Base-by-base conservation (phyloP, 2,329 filamentous ascomycete genomes). In the Calonectria montana region DNA sequence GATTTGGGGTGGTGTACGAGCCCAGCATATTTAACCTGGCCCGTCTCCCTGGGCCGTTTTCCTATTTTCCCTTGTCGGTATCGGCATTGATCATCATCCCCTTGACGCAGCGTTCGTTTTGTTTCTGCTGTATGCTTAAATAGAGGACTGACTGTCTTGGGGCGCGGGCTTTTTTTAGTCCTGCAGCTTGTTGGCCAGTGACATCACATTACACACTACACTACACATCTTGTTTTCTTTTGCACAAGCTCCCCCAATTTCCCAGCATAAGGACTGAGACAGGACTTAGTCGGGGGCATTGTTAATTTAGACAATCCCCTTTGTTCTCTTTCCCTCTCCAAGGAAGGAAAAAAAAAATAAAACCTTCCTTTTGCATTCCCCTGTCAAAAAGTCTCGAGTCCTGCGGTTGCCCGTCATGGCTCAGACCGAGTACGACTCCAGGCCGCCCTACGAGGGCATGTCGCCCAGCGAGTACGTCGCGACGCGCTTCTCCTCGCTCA, bases 401-500 rank as follows among this genome's bases (percentile, higher is more conserved):
- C 10, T 21, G 43, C 57, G 27, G 31, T 31, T 48, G 35, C 65
- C 48, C 68, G 71, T 8, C 13, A 79, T 79, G 77, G 74, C 69
- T 73, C 72, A 79, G 39, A 65, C 77, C 59, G 78, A 81, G 68
- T 80, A 78, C 31, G 78, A 78, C 48, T 83, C 83, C 70, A 75
- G 83, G 39, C 82, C 87, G 65, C 85, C 86, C 50, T 83, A 88
- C 72, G 83, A 88, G 75, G 85, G 85, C 83, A 89, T 88, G 87
- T 83, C 86, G n/a, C 73, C 78, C 1, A 77, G 84, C 27, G 78
- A 82, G 53, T 91, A 91, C 79, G 61, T 87, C 16, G 77, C 79
- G 6, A 89, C 90, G 72, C 88, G 91, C 67, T 73, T 92, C 76
- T 84, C 85, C 13, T 85, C 87, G 18, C 85, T 92, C 65, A 90